These are phyloP conservation scores for Tetrapisispora arboricola DNA, from an alignment of 805 yeast genomes.

Conservation along the genomic window DNA sequence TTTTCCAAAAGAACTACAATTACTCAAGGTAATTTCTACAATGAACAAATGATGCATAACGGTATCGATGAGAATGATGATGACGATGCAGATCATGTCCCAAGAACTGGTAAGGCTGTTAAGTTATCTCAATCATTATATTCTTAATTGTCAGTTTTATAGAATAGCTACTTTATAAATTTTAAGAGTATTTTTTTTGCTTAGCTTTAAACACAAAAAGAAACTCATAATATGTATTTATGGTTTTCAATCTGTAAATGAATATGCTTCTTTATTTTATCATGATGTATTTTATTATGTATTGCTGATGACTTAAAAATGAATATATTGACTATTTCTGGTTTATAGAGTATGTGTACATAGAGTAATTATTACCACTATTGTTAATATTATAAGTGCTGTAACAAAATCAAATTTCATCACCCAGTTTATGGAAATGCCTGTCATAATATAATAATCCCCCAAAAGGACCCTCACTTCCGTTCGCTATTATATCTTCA, in stretches of 20 bases:
- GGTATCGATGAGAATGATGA: slow-evolving; percentile 23
- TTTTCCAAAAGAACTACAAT: slow-evolving; percentile 24
- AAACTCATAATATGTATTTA: background rate
- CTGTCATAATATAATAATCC: slow-evolving; percentile 50
- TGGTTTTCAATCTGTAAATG: no score
- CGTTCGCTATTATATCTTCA: slow-evolving; percentile 36
- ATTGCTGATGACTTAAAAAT: no score
- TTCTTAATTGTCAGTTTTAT: no score
- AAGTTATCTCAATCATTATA: slow-evolving; percentile 25
- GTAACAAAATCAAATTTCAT: slow-evolving; percentile 10
- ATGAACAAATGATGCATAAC: slow-evolving; percentile 23
- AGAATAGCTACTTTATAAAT: no score
- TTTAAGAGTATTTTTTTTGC: no score
- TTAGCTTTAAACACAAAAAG: background rate
- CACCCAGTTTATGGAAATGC: slow-evolving; percentile 44
- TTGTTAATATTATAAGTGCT: background rate
- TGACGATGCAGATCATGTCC: slow-evolving; percentile 1
- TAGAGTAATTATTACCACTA: no score
- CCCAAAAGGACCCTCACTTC: slow-evolving; percentile 43
- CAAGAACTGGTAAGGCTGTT: slow-evolving; percentile 11
- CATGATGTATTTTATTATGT: no score
- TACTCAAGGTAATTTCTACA: slow-evolving; percentile 12
- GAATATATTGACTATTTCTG: no score
- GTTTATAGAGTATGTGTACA: no score
- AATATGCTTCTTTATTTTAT: no score